Evolutionary conservation across 1,139 yeast species (phyloP).

Genomic region (Kodamaea alishanica): DNA sequence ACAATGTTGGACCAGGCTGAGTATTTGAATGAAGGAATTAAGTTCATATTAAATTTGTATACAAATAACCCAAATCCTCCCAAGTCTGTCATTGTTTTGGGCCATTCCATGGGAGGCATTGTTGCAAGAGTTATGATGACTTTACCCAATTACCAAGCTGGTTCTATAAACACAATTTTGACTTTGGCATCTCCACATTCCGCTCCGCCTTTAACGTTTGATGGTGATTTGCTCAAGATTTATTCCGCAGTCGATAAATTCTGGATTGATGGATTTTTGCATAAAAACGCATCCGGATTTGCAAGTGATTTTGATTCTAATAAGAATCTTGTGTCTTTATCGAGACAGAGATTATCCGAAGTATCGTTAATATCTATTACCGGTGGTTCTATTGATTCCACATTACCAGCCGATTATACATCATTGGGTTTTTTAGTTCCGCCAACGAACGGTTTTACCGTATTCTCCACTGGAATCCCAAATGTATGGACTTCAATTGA

Average conservation of each 20-base stretch:
- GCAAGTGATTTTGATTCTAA: conserved; percentile 1
- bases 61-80: conserved; percentile 41
- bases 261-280: conserved; percentile 65
- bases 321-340: conserved; percentile 24
- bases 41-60: conserved; percentile 70
- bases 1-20: conserved; percentile 94
- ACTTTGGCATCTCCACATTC: conserved; percentile 94
- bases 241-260: conserved; percentile 73
- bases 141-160: conserved; percentile 66
- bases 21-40: conserved; percentile 82
- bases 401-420: conserved; percentile 93
- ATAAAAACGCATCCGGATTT: conserved; percentile 8
- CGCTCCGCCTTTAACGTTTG: conserved; percentile 93
- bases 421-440: conserved; percentile 72
- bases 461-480: conserved; percentile 83
- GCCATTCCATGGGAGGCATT: conserved; percentile 97
- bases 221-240: conserved; percentile 74
- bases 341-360: conserved; percentile 41
- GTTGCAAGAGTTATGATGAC: conserved; percentile 82
- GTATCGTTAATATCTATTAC: conserved; percentile 72
- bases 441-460: conserved; percentile 72
- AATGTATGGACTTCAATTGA: conserved; percentile 93
- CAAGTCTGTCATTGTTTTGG: conserved; percentile 71
- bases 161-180: conserved; percentile 76
- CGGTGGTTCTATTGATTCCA: conserved; percentile 81